Base-by-base conservation (phyloP, 805 yeast genomes). In the Saccharomycopsis amapae region DNA sequence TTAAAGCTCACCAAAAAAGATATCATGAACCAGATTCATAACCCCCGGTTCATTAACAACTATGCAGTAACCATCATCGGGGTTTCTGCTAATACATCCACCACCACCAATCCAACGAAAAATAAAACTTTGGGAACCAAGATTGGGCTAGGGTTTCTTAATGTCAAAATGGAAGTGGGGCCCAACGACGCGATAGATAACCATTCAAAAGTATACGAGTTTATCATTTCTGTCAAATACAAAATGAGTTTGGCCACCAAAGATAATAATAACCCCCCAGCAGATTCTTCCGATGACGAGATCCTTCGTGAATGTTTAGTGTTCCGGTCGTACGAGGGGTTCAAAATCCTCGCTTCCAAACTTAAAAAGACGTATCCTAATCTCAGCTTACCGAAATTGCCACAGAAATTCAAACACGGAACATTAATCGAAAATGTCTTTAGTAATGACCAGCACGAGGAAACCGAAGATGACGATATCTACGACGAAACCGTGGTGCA, bases 351-450 rank as follows among this genome's bases (percentile, higher is more conserved):
- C 24, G 77, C 81, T 47, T 62, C 64, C 22, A 56, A 59, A n/a
- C 62, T 88, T 45, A 72, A 70, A 50, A 64, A 65, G 33, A 65
- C 63, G 38, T 84, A 76, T 54, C 95, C 96, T 0, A 94, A 90
- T 0, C 75, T 78, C 44, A 75, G 73, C 7, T 60, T 84, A 18
- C 78, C 81, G 3, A 64, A 61, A 9, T 57, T 84, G 19, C 93
- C 93, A 0, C 68, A 66, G 30, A 48, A 48, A 17, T 44, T 31
- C 34, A 50, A 50, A 34, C 53, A 50, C 33, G 23, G 49, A 13
- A 44, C 51, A n/a, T 36, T 44, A 43, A 25, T 45, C n/a, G 37
- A 37, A 26, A 46, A 17, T n/a, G 5, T 10, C 44, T 46, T 34
- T 45, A 44, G 2, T 17, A 46, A 36, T 2, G 31, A 30, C 18